Conservation (phyloP, 768 basidiomycete genomes). For the Leccinum fibrillosum region DNA sequence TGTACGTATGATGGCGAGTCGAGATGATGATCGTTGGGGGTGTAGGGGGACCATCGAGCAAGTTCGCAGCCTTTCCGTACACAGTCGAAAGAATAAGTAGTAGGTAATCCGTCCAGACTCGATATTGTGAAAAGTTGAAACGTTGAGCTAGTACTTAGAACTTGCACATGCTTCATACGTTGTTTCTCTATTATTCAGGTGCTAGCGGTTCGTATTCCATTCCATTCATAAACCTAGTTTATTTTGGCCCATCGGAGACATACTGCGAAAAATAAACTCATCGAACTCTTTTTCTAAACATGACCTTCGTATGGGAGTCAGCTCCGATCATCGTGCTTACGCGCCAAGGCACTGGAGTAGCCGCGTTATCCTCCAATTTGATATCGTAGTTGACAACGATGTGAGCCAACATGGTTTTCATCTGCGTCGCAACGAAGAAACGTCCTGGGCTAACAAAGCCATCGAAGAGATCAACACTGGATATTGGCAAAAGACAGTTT, state of each 20-base stretch:
- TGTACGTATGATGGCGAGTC: background rate
- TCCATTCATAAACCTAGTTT: background rate
- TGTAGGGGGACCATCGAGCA: background rate
- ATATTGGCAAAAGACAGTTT: background rate
- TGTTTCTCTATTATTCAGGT: background rate
- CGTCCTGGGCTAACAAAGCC: background rate
- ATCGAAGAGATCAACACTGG: background rate
- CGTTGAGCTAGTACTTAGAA: too few relatives aligned
- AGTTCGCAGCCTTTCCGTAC: too few relatives aligned
- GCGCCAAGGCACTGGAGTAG: background rate
- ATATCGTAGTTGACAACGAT: background rate
- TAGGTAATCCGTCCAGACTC: too few relatives aligned
- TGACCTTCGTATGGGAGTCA: background rate
- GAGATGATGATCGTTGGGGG: too few relatives aligned
- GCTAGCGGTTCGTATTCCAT: background rate
- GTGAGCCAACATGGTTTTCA: constrained; percentile 1
- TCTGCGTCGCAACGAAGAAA: background rate
- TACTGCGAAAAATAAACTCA: background rate
- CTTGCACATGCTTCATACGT: too few relatives aligned
- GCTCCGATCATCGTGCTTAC: background rate
- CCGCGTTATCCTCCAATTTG: background rate
- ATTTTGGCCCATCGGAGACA: background rate
- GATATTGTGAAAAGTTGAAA: too few relatives aligned
- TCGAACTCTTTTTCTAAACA: background rate
- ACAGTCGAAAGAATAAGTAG: too few relatives aligned